Evolutionary conservation across 176 grass and related monocot genomes (phyloP).

Genomic region (Panicum miliaceum): DNA sequence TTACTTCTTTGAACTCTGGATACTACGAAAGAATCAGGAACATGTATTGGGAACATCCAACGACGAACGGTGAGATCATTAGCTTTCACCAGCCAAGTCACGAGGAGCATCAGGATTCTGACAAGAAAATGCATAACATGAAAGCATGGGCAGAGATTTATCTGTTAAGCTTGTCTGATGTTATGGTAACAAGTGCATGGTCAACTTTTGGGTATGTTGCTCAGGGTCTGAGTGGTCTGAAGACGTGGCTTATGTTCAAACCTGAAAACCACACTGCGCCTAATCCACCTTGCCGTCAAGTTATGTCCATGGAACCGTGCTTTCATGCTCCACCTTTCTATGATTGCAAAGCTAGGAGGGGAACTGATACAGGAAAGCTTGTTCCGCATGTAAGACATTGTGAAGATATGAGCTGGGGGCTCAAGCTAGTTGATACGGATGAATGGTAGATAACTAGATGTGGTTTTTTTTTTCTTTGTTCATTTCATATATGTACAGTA

Average conservation of each 20-base stretch:
- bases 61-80: constrained; percentile 60
- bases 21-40: constrained; percentile 74
- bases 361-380: constrained; percentile 71
- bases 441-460: constrained; percentile 54
- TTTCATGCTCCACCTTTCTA: constrained; percentile 87
- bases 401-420: constrained; percentile 91
- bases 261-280: constrained; percentile 70
- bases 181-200: constrained; percentile 81
- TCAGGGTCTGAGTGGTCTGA: constrained; percentile 78
- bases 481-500: constrained; percentile 53
- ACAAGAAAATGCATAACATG: constrained; percentile 79
- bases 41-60: constrained; percentile 95
- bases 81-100: constrained; percentile 89
- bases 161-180: constrained; percentile 84
- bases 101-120: constrained; percentile 77
- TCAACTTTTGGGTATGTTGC: constrained; percentile 97
- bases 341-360: constrained; percentile 75
- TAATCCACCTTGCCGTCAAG: constrained; percentile 68
- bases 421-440: constrained; percentile 74
- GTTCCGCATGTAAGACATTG: constrained; percentile 92
- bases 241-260: constrained; percentile 82
- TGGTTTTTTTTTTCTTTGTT: constrained; percentile 14
- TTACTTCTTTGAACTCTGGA: constrained; percentile 80
- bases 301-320: constrained; percentile 88
- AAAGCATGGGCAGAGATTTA: constrained; percentile 98